Evolutionary conservation across 2,329 filamentous ascomycete species (phyloP), one percentile per base, ranked within the genome.

Genomic region (Ceratocystis papillata): DNA sequence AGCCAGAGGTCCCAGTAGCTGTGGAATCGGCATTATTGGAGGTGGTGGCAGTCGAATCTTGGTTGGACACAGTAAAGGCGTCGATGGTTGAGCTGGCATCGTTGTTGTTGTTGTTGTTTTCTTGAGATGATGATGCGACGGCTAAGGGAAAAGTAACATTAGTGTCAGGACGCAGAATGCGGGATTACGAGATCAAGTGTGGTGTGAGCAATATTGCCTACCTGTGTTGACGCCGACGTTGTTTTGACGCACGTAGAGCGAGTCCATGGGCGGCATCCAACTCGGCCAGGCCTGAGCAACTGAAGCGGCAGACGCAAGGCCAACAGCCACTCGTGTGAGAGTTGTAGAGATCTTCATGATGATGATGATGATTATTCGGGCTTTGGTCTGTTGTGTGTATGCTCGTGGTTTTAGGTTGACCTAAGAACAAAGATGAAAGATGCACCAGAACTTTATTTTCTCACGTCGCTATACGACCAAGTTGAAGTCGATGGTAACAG

Each of bases 281-380:
- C 73, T 74, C 22, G 82, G 79, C 83, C 82, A 85, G 66, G 79
- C 82, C 65, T 80, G 77, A n/a, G 78, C 78, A 25, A 82, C 69
- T 17, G 79, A 77, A 7, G 80, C 74, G 64, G 84, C 73, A 41
- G 83, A 78, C 55, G 75, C 74, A 17, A 85, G 76, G 70, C 83
- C 76, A 65, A 80, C 69, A 63, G 81, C 78, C 70, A 82, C 71
- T 57, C 79, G 77, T 72, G 79, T 73, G 65, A 82, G 70, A 62
- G 76, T 76, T 62, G 74, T 74, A 69, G 79, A 74, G 69, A 78
- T 73, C 77, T 77, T 81, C 83, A 85, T 84, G 67, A 46, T 63
- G 62, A 20, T 63, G 62, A 20, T 62, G 45, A 10, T n/a, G 44
- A 48, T 4, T 8, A 53, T 53, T 53, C 30, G 25, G 25, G 22